phyloP scores from a whole-genome alignment of 2,329 filamentous ascomycete genomes.

The Seiridium unicorne region DNA sequence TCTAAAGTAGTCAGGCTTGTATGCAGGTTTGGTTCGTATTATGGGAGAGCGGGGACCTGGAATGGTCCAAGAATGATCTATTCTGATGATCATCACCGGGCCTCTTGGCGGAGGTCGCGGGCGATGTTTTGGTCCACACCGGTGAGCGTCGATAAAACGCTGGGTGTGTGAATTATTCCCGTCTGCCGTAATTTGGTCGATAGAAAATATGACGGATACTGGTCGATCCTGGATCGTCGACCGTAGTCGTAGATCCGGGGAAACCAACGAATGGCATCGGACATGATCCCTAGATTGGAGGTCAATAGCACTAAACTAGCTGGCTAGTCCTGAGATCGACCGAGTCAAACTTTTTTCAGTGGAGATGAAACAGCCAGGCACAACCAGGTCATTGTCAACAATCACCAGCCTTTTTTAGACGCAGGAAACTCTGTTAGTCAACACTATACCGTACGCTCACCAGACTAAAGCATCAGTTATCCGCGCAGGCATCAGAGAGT shows the following conservation, averaged over 20 bases:
- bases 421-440: not conserved
- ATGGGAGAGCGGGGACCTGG: no score
- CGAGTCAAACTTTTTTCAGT: not conserved
- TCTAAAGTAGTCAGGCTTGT: no score
- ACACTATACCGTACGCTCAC: not conserved
- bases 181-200: not conserved
- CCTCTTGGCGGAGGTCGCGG: no score
- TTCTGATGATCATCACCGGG: no score
- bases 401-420: no score
- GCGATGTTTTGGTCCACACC: no score
- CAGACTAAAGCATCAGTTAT: no score
- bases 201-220: not conserved
- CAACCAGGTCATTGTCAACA: not conserved
- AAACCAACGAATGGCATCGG: not conserved
- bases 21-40: no score
- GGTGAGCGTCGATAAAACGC: no score
- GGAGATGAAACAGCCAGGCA: not conserved
- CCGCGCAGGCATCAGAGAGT: no score
- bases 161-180: no score
- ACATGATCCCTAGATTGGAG: not conserved
- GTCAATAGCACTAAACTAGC: not conserved
- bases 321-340: not conserved
- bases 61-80: no score
- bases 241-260: not conserved
- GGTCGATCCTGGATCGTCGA: constrained; percentile 4